phyloP scores from a whole-genome alignment of 2,329 filamentous ascomycete species.

The Ophiostoma ips region DNA sequence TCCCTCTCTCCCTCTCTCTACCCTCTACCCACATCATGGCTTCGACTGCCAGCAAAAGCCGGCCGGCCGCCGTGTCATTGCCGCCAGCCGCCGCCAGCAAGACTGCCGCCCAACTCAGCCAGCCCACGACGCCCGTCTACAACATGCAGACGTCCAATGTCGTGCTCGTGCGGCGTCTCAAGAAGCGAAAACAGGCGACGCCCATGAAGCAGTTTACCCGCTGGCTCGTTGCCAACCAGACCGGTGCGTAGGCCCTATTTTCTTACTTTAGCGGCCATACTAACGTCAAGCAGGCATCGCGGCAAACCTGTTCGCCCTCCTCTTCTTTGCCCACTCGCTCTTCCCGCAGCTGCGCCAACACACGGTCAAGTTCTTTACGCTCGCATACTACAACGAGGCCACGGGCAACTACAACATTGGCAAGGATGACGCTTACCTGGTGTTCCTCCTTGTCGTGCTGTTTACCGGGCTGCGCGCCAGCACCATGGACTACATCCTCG shows the following conservation, averaged over 20 bases:
- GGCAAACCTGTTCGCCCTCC: conserved; percentile 69
- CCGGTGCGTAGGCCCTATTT: conserved; percentile 41
- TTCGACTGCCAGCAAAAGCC: conserved; percentile 2
- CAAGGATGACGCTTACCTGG: conserved; percentile 63
- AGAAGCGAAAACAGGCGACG: conserved; percentile 49
- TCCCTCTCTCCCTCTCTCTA: neutral
- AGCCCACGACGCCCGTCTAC: conserved; percentile 41
- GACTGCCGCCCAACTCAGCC: conserved; percentile 19
- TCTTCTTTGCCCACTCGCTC: conserved; percentile 67
- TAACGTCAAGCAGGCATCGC: conserved; percentile 54
- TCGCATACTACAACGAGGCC: conserved; percentile 65
- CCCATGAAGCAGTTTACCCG: conserved; percentile 45
- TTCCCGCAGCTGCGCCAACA: conserved; percentile 67
- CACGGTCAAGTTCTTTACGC: conserved; percentile 76
- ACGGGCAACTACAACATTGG: conserved; percentile 63
- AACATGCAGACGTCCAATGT: conserved; percentile 39
- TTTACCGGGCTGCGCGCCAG: conserved; percentile 78
- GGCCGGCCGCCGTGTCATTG: conserved; percentile 1
- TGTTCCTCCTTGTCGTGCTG: conserved; percentile 64
- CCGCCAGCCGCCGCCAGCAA: neutral
- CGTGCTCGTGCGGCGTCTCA: conserved; percentile 38
- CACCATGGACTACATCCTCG: conserved; percentile 75
- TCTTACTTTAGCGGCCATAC: neutral
- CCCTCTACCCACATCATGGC: conserved; percentile 1
- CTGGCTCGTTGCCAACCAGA: conserved; percentile 68